Conservation (phyloP, 352 stramenopile species). For the Sclerospora graminicola region DNA sequence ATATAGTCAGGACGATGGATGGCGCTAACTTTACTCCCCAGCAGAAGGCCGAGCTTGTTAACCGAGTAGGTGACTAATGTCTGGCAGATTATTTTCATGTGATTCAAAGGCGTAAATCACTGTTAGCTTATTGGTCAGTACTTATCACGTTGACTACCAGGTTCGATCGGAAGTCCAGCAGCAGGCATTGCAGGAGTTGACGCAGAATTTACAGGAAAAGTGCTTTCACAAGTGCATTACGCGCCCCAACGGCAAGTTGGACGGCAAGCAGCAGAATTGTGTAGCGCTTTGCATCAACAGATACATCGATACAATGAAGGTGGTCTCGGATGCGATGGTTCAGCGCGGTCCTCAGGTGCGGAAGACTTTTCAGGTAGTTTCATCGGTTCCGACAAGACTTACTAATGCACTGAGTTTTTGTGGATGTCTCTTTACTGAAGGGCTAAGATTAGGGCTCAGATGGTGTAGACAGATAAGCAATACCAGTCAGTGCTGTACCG, state of each 20-base stretch:
- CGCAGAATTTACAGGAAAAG: constrained; percentile 82
- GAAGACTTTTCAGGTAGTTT: not conserved
- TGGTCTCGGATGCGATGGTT: constrained; percentile 76
- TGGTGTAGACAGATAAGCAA: too few relatives aligned
- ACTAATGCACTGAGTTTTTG: too few relatives aligned
- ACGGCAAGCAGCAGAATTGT: constrained; percentile 88
- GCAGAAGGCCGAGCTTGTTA: constrained; percentile 81
- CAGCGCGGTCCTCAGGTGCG: constrained; percentile 53
- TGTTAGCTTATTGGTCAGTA: not conserved
- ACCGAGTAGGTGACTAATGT: constrained; percentile 35
- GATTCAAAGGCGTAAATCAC: too few relatives aligned
- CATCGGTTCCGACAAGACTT: too few relatives aligned
- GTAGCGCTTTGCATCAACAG: constrained; percentile 81
- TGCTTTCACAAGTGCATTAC: constrained; percentile 88
- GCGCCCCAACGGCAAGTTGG: constrained; percentile 66
- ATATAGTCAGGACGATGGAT: constrained; percentile 37
- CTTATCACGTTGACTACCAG: constrained; percentile 20
- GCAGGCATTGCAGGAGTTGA: constrained; percentile 78
- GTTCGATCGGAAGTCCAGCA: constrained; percentile 76
- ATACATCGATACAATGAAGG: constrained; percentile 89
- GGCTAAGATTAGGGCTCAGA: too few relatives aligned
- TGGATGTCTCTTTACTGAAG: too few relatives aligned
- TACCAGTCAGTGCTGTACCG: too few relatives aligned
- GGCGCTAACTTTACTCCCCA: constrained; percentile 64
- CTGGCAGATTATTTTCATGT: not conserved